A percentile compares a stretch with the other conserved stretches of the same genome.
These are phyloP conservation scores for Aspergillus ochraceus DNA, from an alignment of 2,329 filamentous ascomycete genomes.

Conservation along the genomic window DNA sequence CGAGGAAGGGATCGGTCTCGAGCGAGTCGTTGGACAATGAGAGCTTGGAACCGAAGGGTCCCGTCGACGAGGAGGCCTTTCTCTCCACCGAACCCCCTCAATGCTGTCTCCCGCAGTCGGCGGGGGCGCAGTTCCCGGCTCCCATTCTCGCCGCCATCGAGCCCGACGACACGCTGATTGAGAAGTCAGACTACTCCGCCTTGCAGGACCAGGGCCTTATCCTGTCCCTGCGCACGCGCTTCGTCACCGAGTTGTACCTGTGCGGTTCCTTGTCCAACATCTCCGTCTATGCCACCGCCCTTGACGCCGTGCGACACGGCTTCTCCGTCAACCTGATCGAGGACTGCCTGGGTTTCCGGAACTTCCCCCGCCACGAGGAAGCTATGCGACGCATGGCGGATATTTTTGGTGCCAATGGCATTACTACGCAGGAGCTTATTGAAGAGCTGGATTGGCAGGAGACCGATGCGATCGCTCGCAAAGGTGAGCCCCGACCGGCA, in stretches of 20 bases:
- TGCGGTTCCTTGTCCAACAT: constrained; percentile 85
- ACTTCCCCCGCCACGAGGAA: constrained; percentile 65
- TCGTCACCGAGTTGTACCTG: constrained; percentile 86
- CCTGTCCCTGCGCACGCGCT: constrained; percentile 73
- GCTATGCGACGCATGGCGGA: constrained; percentile 71
- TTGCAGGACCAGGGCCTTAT: constrained; percentile 75
- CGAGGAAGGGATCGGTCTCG: neutral
- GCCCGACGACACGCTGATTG: constrained; percentile 54
- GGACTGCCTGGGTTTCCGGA: constrained; percentile 83
- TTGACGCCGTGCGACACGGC: constrained; percentile 86
- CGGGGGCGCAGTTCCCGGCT: constrained; percentile 53
- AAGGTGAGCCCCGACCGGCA: constrained; percentile 15
- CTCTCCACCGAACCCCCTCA: constrained; percentile 33
- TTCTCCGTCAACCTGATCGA: constrained; percentile 83
- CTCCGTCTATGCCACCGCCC: constrained; percentile 84
- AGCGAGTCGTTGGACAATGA: constrained; percentile 17
- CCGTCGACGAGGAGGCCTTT: constrained; percentile 45
- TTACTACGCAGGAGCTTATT: constrained; percentile 62
- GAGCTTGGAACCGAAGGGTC: constrained; percentile 11
- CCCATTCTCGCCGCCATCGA: constrained; percentile 53
- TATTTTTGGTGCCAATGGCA: constrained; percentile 70
- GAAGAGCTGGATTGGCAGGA: constrained; percentile 45
- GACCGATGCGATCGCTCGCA: constrained; percentile 38
- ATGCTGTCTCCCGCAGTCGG: constrained; percentile 42
- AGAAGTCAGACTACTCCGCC: constrained; percentile 85